Conservation (phyloP, 768 basidiomycete genomes). For the Tubosaeta sp. region DNA sequence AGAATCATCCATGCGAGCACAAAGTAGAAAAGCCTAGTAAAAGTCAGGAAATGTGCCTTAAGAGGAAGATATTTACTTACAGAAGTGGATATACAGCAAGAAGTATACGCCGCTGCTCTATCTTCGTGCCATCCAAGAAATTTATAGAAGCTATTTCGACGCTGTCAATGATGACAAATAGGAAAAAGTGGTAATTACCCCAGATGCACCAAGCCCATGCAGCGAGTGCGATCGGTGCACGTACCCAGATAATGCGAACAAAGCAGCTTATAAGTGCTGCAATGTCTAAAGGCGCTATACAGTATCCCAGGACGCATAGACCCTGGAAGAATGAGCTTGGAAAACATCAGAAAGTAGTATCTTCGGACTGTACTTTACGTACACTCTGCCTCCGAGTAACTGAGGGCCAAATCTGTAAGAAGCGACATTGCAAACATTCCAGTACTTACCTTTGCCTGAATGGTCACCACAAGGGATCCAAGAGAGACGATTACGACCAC, state of each 20-base stretch:
- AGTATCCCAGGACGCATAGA: slow-evolving; percentile 91
- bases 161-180: background rate
- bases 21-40: slow-evolving; percentile 80
- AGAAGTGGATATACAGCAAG: slow-evolving; percentile 95
- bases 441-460: slow-evolving; percentile 83
- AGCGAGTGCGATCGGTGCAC: slow-evolving; percentile 78
- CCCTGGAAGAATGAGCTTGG: slow-evolving; percentile 92
- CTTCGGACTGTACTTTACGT: slow-evolving; percentile 23
- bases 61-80: slow-evolving; percentile 41
- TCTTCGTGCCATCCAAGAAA: slow-evolving; percentile 92
- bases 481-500: slow-evolving; percentile 92
- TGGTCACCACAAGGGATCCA: slow-evolving; percentile 85
- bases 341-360: slow-evolving; percentile 1
- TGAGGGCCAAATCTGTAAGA: slow-evolving; percentile 24
- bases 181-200: slow-evolving; percentile 49
- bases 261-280: slow-evolving; percentile 87
- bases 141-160: slow-evolving; percentile 73
- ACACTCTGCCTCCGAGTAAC: slow-evolving; percentile 84
- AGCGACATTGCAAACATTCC: background rate
- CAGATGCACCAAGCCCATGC: slow-evolving; percentile 97
- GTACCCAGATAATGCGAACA: slow-evolving; percentile 78
- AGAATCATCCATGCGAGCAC: slow-evolving; percentile 96
- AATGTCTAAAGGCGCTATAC: slow-evolving; percentile 87
- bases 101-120: slow-evolving; percentile 84
- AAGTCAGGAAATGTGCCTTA: background rate